Base-by-base conservation (phyloP, 2,329 filamentous ascomycete species). In the Calonectria leucothoes region DNA sequence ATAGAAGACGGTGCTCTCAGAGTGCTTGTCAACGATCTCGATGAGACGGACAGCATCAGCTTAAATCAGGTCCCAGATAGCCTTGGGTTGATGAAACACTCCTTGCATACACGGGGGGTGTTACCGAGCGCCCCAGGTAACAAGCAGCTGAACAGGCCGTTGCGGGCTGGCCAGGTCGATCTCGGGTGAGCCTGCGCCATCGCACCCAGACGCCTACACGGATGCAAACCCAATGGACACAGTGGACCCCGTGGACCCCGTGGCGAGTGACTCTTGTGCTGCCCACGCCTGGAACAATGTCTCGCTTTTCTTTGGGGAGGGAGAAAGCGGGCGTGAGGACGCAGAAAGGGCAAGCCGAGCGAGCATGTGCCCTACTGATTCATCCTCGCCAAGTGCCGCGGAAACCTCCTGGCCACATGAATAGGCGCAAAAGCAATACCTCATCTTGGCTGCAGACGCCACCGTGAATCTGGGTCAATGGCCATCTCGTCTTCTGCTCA, bases 21-120 rank as follows among this genome's bases (percentile, higher is more conserved):
- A 7, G 39, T 10, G 39, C 5, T 14, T 12, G 4, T 1, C 11
- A 2, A 4, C 8, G 1, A 23, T 0, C 42, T 5, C 7, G n/a
- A 45, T 14, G 42, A 3, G 23, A 45, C 20, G 17, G 42, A 45
- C 8, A 45, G 23, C 20, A 23, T 10, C 42, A 45, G 42, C 42
- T 23, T 45, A 23, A 45, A n/a, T n/a, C 20, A 23, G 17, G n/a
- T 3, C 17, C 10, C 23, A 45, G 23, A 45, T 45, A 45, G 20
- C 10, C 4, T 7, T 23, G 8, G 42, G 1, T 14, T 45, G 6
- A 20, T 45, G 42, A 45, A 45, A 23, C 42, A 45, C n/a, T 45
- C 12, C 20, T 45, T 45, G 23, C 42, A 45, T 0, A 12, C 20
- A 45, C 42, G 11, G 6, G 20, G 6, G 20, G 4, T 6, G n/a